These are phyloP conservation scores for Fusarium torulosum DNA, from an alignment of 2,329 filamentous ascomycete genomes.

Conservation along the genomic window DNA sequence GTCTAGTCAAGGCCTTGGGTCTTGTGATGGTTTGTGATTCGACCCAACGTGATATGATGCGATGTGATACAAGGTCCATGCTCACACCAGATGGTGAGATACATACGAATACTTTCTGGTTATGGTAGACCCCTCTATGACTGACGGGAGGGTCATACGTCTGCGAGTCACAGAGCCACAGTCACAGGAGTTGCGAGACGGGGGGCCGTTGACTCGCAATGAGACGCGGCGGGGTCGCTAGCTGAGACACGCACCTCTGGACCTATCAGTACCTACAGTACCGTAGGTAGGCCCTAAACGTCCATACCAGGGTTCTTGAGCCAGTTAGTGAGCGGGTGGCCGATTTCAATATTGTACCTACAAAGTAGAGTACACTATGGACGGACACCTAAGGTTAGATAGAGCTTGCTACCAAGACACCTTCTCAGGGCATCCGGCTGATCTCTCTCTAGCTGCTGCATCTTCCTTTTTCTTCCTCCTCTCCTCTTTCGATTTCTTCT, in stretches of 20 bases:
- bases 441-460: constrained; percentile 33
- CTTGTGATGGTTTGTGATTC: constrained; percentile 13
- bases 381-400: neutral
- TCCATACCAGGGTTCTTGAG: constrained; percentile 10
- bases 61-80: constrained; percentile 34
- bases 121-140: constrained; percentile 14
- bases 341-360: constrained; percentile 9
- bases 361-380: neutral
- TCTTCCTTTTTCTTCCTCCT: constrained; percentile 26
- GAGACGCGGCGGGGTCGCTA: constrained; percentile 32
- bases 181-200: constrained; percentile 39
- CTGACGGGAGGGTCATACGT: constrained; percentile 40
- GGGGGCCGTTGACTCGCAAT: constrained; percentile 25
- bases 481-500: constrained; percentile 19
- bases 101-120: constrained; percentile 11
- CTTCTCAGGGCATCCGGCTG: constrained; percentile 31
- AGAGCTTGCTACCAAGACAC: constrained; percentile 32
- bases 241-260: constrained; percentile 35
- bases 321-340: constrained; percentile 13
- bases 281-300: constrained; percentile 12
- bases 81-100: constrained; percentile 11
- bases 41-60: constrained; percentile 33
- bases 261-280: constrained; percentile 14
- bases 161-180: constrained; percentile 42
- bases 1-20: constrained; percentile 1